A percentile compares a stretch with the other conserved stretches of the same genome.
Conservation (phyloP, 345 rosid species). For the Citrus maxima region DNA sequence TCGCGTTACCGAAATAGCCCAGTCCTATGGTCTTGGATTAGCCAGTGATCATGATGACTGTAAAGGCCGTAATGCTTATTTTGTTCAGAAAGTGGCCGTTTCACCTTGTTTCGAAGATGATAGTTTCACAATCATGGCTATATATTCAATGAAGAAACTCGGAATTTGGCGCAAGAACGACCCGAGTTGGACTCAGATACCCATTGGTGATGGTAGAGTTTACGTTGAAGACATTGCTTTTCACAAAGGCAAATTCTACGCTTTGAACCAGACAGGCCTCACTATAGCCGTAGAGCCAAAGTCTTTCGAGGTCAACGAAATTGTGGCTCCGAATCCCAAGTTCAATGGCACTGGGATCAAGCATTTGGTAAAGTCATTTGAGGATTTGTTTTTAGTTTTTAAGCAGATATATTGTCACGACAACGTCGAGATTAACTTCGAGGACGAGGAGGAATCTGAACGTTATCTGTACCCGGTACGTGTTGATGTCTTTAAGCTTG, state of each 20-base stretch:
- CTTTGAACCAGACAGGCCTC: background rate
- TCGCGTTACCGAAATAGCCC: background rate
- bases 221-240: conserved; percentile 1
- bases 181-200: background rate
- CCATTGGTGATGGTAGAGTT: background rate
- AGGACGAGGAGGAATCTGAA: background rate
- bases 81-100: background rate
- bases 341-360: background rate
- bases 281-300: background rate
- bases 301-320: background rate
- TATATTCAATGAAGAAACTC: background rate
- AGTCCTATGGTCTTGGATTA: background rate
- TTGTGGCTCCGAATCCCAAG: background rate
- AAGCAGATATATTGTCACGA: background rate
- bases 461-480: background rate
- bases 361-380: background rate
- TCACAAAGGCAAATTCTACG: background rate
- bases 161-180: background rate
- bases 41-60: background rate
- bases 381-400: conserved; percentile 3
- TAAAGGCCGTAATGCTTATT: background rate
- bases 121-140: background rate
- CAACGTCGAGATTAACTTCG: background rate
- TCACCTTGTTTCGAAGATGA: background rate
- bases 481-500: background rate